Evolutionary conservation across 208 protist genomes (phyloP).

Genomic region (Herpetomonas tarakana): DNA sequence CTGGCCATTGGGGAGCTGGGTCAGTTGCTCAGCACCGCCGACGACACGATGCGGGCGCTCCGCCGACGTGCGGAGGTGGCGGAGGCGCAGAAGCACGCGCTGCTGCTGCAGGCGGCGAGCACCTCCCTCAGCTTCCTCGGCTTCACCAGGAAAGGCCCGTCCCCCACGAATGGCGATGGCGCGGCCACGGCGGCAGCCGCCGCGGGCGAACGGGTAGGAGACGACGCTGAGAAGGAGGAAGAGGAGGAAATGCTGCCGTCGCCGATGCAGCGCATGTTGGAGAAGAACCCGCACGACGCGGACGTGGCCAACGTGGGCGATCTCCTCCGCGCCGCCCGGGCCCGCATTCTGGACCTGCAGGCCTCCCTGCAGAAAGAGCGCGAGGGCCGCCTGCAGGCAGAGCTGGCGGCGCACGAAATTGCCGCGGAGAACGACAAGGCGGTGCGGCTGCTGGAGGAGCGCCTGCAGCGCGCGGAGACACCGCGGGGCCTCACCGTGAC

Average conservation of each 20-base stretch:
- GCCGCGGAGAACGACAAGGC: constrained; percentile 26
- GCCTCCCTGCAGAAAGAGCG: constrained; percentile 33
- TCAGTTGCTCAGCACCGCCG: constrained; percentile 34
- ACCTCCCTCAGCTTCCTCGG: constrained; percentile 13
- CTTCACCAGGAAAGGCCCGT: constrained; percentile 4
- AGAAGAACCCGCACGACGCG: constrained; percentile 15
- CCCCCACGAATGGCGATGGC: neutral
- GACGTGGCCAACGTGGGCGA: constrained; percentile 18
- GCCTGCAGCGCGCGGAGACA: constrained; percentile 24
- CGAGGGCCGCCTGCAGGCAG: constrained; percentile 38
- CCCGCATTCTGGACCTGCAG: constrained; percentile 24
- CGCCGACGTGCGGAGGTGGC: constrained; percentile 25
- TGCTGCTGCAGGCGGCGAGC: constrained; percentile 2
- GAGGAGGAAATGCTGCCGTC: neutral
- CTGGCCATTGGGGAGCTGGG: constrained; percentile 34
- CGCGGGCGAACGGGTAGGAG: neutral
- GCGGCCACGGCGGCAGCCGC: neutral
- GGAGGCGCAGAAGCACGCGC: constrained; percentile 5
- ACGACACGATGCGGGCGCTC: constrained; percentile 31
- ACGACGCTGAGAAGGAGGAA: neutral
- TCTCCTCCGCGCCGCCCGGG: constrained; percentile 17
- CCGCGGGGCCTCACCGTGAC: constrained; percentile 8
- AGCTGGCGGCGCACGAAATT: constrained; percentile 41
- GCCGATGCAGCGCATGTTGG: constrained; percentile 3
- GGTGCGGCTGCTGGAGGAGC: constrained; percentile 44